Percentiles rank a stretch among this genome's conserved stretches.
phyloP scores from a whole-genome alignment of 345 rosid species.

The Turnera subulata region DNA sequence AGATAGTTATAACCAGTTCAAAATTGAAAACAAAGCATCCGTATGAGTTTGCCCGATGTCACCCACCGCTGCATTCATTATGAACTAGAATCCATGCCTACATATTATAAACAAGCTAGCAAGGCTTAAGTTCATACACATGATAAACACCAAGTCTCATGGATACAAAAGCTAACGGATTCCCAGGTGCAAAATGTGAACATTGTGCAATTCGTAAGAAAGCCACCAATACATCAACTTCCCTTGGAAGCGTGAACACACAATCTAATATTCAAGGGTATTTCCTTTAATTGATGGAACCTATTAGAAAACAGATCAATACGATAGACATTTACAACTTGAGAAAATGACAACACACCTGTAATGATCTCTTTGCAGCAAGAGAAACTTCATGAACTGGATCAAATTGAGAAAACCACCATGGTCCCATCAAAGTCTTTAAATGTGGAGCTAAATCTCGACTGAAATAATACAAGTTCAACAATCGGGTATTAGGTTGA shows the following conservation, averaged over 20 bases:
- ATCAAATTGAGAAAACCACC: slow-evolving; percentile 99
- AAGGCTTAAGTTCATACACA: no score
- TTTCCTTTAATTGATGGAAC: not conserved
- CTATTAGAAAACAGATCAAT: not conserved
- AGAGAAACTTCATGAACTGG: slow-evolving; percentile 76
- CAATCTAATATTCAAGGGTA: not conserved
- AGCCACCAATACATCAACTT: not conserved
- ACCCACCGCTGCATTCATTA: no score
- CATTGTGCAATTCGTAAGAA: not conserved
- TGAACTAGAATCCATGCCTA: not conserved
- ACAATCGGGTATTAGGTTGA: slow-evolving; percentile 7
- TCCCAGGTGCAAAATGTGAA: not conserved
- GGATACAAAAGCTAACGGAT: not conserved
- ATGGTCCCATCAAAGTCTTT: slow-evolving; percentile 90
- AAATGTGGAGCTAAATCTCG: slow-evolving; percentile 89
- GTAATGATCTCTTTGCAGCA: slow-evolving; percentile 80
- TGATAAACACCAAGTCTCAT: no score
- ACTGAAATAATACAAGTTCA: slow-evolving; percentile 38
- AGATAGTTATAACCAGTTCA: no score
- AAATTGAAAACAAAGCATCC: no score
- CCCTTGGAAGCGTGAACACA: not conserved
- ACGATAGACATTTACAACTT: not conserved
- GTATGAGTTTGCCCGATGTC: no score
- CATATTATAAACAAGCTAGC: not conserved
- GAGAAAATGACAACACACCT: slow-evolving; percentile 41